Evolutionary conservation across 2,329 filamentous ascomycete genomes (phyloP), one percentile per base, ranked within the genome.

Genomic region (Neophaeococcomyces mojaviensis): DNA sequence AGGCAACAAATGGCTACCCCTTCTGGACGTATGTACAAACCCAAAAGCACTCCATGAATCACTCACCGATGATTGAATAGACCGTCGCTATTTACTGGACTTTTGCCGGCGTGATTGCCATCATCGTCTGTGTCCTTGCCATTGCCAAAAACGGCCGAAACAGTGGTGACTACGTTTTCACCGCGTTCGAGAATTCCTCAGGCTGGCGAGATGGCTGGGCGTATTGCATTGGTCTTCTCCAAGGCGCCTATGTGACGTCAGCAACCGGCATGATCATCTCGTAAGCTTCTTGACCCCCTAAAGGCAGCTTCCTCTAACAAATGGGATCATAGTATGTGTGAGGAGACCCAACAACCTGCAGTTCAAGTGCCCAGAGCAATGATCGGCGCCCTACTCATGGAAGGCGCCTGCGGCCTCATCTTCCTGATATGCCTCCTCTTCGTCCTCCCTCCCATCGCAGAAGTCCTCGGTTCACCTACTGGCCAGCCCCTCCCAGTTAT

Each of bases 201-300:
- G 83, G 83, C 48, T 88, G 84, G 82, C 68, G 72, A 3, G 68
- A 74, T 34, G 82, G 83, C 58, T 86, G 82, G 82, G 81, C 82
- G 3, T 86, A 85, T 67, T 80, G 77, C 60, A 79, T 87, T 49
- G 83, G 83, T 59, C 72, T 87, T 22, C 69, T 86, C 16, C 82
- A 86, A 57, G 82, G 80, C 40, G 83, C 79, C 51, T 86, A 87
- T 58, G 82, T 81, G 37, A 86, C 82, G 12, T 86, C 82, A 3
- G 84, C 82, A 13, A 86, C 82, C 0, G 84, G 84, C 65, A 88
- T 88, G 84, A 82, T 88, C 49, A 82, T 87, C 61, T 84, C 79
- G 79, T 82, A 67, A 72, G 78, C n/a, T n/a, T n/a, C n/a, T n/a
- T n/a, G n/a, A n/a, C n/a, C n/a, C n/a, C n/a, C n/a, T n/a, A n/a